Base-by-base conservation (phyloP, 1,284 basidiomycete species). In the Pisolithus thermaeus region DNA sequence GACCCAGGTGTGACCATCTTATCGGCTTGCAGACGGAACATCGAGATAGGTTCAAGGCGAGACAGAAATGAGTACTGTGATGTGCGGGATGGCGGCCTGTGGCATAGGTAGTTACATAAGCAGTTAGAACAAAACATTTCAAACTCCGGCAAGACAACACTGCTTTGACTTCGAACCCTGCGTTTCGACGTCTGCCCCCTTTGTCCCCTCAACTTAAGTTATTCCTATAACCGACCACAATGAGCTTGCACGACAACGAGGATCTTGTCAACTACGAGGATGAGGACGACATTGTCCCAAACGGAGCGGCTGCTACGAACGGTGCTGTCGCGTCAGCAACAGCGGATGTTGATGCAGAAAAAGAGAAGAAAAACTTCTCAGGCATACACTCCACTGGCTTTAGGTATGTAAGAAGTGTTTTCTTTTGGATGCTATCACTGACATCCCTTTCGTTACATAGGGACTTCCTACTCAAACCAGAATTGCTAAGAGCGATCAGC, bases 341-440 rank as follows among this genome's bases (percentile, higher is more conserved):
- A 46, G 76, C 73, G 50, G 81, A 76, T 53, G 84, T 78, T 44
- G 88, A 86, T 54, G 78, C 72, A 58, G 88, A 90, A 61, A 87
- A 87, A 66, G 92, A 94, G 70, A 95, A 96, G 80, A 95, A 94
- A 77, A 93, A 92, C 71, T 97, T 96, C 71, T 94, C 94, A 56
- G 94, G 94, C 40, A 96, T 97, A 63, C 95, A 97, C 77, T 94
- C 93, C 35, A 95, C 92, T 56, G 92, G 92, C 56, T 96, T 96
- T 73, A 83, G 92, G 92, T 93, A 55, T 56, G 79, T 42, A 46
- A 23, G 52, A 43, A 7, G 16, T 35, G 39, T 56, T 52, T 3
- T 41, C 38, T 20, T 50, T 18, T 14, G 12, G 14, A 22, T 7
- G 40, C n/a, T 12, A 3, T 8, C 28, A 30, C 56, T 59, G 28